phyloP scores from a whole-genome alignment of 352 stramenopile species.

The Phytophthora hibernalis region DNA sequence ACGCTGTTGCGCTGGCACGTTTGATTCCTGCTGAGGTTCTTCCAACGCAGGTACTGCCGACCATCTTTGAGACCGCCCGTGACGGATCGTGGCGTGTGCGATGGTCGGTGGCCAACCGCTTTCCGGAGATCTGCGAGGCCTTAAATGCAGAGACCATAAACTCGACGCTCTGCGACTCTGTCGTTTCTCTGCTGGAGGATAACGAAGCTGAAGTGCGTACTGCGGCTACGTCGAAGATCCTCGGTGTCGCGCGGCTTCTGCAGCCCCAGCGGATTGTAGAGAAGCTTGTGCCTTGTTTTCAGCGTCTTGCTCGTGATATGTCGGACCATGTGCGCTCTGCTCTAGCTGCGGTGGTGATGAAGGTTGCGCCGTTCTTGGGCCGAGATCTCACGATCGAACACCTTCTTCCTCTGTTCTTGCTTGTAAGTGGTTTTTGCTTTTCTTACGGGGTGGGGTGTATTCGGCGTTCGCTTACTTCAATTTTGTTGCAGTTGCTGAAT shows the following conservation, averaged over 20 bases:
- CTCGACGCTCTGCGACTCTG: conserved; percentile 81
- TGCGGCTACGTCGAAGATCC: conserved; percentile 93
- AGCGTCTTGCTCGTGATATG: conserved; percentile 96
- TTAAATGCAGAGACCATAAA: conserved; percentile 81
- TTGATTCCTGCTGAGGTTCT: conserved; percentile 81
- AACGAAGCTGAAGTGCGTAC: conserved; percentile 97
- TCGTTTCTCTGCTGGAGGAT: conserved; percentile 96
- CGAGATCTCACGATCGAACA: conserved; percentile 94
- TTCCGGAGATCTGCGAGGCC: conserved; percentile 93
- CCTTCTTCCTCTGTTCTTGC: conserved; percentile 95
- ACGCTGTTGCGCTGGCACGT: conserved; percentile 94
- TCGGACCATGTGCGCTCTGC: conserved; percentile 97
- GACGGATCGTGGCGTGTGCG: conserved; percentile 98
- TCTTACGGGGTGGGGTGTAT: not conserved
- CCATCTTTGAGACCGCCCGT: conserved; percentile 92
- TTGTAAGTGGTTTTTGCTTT: conserved; percentile 51
- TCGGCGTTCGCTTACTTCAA: conserved; percentile 7
- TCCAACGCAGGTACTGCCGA: conserved; percentile 86
- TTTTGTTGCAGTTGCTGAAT: conserved; percentile 86
- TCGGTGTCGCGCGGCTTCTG: conserved; percentile 61
- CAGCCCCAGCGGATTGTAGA: conserved; percentile 75
- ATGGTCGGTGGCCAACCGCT: conserved; percentile 98
- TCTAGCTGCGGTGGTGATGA: conserved; percentile 95
- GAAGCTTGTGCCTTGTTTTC: conserved; percentile 85
- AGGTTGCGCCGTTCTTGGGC: conserved; percentile 94